Conservation (phyloP, 208 protist genomes). For the Crithidia brevicula region DNA sequence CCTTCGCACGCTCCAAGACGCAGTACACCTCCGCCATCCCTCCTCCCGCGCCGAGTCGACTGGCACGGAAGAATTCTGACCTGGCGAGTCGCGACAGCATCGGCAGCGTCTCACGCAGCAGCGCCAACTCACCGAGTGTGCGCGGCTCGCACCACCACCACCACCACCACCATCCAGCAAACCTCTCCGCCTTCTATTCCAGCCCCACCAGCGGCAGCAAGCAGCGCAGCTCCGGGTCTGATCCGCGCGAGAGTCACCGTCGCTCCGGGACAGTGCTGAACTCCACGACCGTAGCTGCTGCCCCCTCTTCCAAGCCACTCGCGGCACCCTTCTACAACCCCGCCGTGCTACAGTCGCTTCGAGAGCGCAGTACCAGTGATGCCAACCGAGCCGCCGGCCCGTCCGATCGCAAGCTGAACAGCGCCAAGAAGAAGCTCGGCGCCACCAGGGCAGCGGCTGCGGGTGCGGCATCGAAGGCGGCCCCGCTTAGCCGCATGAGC, state of each 20-base stretch:
- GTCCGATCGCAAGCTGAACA: background rate
- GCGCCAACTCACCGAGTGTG: slow-evolving; percentile 10
- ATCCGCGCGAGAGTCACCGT: slow-evolving; percentile 5
- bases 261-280: background rate
- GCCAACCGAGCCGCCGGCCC: slow-evolving; percentile 22
- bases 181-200: slow-evolving; percentile 11
- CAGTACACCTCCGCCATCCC: slow-evolving; percentile 5
- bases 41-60: background rate
- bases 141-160: slow-evolving; percentile 12
- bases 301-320: background rate
- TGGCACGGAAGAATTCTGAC: slow-evolving; percentile 2
- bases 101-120: slow-evolving; percentile 14
- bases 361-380: slow-evolving; percentile 55
- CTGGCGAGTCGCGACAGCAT: slow-evolving; percentile 10
- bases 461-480: background rate
- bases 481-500: background rate
- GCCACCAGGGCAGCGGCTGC: background rate
- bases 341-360: slow-evolving; percentile 39
- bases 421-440: slow-evolving; percentile 6
- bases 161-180: too few relatives aligned
- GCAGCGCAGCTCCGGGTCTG: slow-evolving; percentile 3
- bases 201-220: background rate
- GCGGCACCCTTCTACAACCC: slow-evolving; percentile 46
- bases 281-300: background rate
- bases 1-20: slow-evolving; percentile 32